Base-by-base conservation (phyloP, 164 flowering plant species). In the Dillenia suffruticosa region DNA sequence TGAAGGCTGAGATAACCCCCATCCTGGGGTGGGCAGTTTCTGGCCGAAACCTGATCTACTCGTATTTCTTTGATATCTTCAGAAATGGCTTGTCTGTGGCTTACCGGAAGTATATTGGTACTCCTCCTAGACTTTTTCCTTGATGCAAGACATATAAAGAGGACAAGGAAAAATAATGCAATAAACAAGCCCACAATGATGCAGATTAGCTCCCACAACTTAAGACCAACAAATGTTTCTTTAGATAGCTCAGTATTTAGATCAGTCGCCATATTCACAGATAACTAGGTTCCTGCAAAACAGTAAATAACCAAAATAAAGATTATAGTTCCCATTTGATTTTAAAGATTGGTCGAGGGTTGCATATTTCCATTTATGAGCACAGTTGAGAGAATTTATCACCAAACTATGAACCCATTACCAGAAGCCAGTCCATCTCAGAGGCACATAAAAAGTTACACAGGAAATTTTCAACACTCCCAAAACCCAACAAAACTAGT, bases 61-160 rank as follows among this genome's bases (percentile, higher is more conserved):
- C 78, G 71, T 17, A 91, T 84, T 56, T 88, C 97, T 75, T 79
- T 85, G 68, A 91, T 84, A 65, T 89, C 97, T 61, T 80, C 80
- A 0, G 93, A 85, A 45, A 79, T 70, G 24, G 52, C 63, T 10
- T 86, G 87, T 17, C 75, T 77, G 66, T 76, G 89, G 61, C 59
- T 74, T 45, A 76, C 54, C 2, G 88, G 84, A 24, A 83, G 74
- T 26, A 52, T 75, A 56, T 67, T 71, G 16, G 44, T 63, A 7
- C 66, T 67, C 64, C 68, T 87, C 63, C 70, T 81, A 12, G 92
- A 78, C 72, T 83, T 87, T 71, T 80, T 87, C 58, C 87, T 67
- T 11, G 81, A 74, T 22, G 76, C 76, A 44, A 86, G 79, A 73
- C 85, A 91, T 8, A 85, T 9, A 44, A 79, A 81, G 24, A 83